Base-by-base conservation (phyloP, 1,139 yeast species). In the Yamadazyma epiphylla region DNA sequence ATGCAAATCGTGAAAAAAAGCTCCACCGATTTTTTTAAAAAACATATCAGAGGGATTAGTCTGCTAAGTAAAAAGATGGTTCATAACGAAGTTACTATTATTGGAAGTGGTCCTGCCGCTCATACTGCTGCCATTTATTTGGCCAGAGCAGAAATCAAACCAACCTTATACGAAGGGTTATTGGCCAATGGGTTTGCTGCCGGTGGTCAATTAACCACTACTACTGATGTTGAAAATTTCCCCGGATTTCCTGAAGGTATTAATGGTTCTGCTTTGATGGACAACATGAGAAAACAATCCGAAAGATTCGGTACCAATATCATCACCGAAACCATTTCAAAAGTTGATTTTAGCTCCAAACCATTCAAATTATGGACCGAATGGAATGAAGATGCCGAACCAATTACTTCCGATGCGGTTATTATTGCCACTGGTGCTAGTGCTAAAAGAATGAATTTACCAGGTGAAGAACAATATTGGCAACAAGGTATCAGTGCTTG, bases 21-120 rank as follows among this genome's bases (percentile, higher is more conserved):
- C n/a, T n/a, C n/a, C n/a, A n/a, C n/a, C n/a, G n/a, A n/a, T n/a
- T n/a, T n/a, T n/a, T 30, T 26, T 16, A 22, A 5, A 26, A 30
- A 20, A n/a, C n/a, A n/a, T n/a, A n/a, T n/a, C n/a, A n/a, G n/a
- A n/a, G n/a, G n/a, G n/a, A n/a, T n/a, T 13, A 22, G 15, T 19
- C 24, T 25, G 27, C n/a, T 21, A 15, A n/a, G 16, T 24, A 25
- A 9, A 25, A 77, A 71, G 73, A 81, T 80, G 88, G 84, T 76
- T 49, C 96, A 88, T 62, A 80, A 85, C 67, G 77, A 72, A 64
- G 96, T 88, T 42, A 87, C 95, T 31, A 87, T 89, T 51, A 82
- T 89, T 43, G 97, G 97, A 28, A 89, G 97, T 31, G 98, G 98
- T 48, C 98, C 98, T 33, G 98, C 98, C 39, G 98, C 97, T 35